These are phyloP conservation scores for Globisporangium iwayamae DNA, from an alignment of 352 stramenopile species.

Conservation along the genomic window DNA sequence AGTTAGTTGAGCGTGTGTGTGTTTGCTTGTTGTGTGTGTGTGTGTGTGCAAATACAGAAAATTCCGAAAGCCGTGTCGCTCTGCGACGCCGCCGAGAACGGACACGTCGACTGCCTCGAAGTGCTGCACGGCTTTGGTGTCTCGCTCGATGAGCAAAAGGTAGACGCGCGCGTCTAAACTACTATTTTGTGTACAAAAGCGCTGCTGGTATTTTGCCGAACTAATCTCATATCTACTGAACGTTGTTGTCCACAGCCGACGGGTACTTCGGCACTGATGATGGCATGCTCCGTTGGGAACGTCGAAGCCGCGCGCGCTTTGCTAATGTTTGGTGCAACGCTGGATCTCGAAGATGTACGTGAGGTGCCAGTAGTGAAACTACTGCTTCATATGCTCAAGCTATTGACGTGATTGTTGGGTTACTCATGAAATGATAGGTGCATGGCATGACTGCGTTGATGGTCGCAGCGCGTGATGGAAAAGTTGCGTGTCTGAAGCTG, in stretches of 20 bases:
- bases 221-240: neutral
- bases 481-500: conserved; percentile 58
- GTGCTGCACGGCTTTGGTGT: conserved; percentile 77
- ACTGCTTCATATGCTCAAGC: neutral
- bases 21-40: neutral
- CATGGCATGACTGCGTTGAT: conserved; percentile 82
- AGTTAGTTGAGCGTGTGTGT: neutral
- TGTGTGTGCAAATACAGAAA: conserved; percentile 27
- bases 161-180: conserved; percentile 38
- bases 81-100: conserved; percentile 78
- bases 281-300: conserved; percentile 83
- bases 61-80: conserved; percentile 75
- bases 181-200: neutral
- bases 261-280: conserved; percentile 77
- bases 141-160: conserved; percentile 83
- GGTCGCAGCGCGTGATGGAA: conserved; percentile 70
- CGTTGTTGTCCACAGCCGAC: conserved; percentile 45
- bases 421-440: conserved; percentile 18
- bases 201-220: no score
- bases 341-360: conserved; percentile 81
- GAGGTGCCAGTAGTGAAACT: neutral
- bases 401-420: neutral
- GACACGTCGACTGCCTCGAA: conserved; percentile 81
- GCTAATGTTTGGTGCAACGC: conserved; percentile 81
- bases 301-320: conserved; percentile 75